Conservation (phyloP, 305 asterid genomes). For the Fraxinus xanthoxyloides region DNA sequence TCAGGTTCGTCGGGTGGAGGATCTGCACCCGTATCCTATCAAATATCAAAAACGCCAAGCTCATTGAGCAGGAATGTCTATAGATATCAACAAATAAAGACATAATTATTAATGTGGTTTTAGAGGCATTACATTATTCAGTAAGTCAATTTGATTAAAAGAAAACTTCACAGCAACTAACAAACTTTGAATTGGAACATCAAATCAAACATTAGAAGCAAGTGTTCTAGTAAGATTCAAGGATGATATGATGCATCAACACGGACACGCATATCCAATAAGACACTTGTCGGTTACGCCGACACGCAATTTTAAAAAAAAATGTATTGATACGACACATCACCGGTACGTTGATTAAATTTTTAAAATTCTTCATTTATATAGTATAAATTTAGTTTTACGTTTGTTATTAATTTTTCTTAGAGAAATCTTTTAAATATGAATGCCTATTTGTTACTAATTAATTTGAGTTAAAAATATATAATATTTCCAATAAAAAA, state of each 20-base stretch:
- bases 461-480: background rate
- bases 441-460: background rate
- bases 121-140: background rate
- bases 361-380: too few relatives aligned
- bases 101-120: background rate
- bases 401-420: too few relatives aligned
- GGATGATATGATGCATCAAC: background rate
- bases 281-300: background rate
- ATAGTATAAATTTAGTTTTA: too few relatives aligned
- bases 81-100: conserved; percentile 1
- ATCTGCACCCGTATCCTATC: conserved; percentile 56
- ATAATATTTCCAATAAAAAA: too few relatives aligned
- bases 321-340: background rate
- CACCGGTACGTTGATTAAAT: background rate
- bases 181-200: background rate
- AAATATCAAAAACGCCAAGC: conserved; percentile 19
- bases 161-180: conserved; percentile 2
- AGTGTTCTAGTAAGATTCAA: background rate
- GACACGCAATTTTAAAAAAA: background rate
- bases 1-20: conserved; percentile 36
- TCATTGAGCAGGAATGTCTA: conserved; percentile 11
- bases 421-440: background rate
- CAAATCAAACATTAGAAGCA: background rate
- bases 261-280: background rate
- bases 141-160: background rate